Base-by-base conservation (phyloP, 352 stramenopile genomes). In the Pythium sp. region DNA sequence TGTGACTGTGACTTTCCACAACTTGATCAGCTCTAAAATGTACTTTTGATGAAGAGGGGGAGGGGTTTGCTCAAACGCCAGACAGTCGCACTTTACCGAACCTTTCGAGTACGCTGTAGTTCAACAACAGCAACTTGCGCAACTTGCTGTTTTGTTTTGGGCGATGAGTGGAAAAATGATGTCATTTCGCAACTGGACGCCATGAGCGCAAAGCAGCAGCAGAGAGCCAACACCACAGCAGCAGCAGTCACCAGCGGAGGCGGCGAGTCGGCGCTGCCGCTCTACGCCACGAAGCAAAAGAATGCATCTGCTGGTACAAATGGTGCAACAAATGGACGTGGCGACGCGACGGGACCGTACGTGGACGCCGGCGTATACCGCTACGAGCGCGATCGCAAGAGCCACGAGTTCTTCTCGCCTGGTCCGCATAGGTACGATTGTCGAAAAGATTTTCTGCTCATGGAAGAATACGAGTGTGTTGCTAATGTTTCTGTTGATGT, bases 331-430 rank as follows among this genome's bases (percentile, higher is more conserved):
- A 20, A 20, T 20, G 18, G 41, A 5, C 41, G 43, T 11, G 43
- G 18, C 5, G 43, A 51, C 43, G 43, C 43, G 18, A 51, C 43
- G 43, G 43, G 43, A 49, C 60, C 55, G 18, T 90, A 90, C 80
- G 75, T 86, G 32, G 75, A 89, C 51, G 73, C 83, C 3, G 86
- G 86, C 64, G 68, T 92, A 58, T 93, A 93, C 69, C 79, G 82
- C 69, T 93, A 93, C 74, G 86, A 93, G 68, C 75, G 73, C 65
- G 78, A 88, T 62, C 80, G 84, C 32, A 68, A 60, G 24, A 93
- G 86, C 64, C 78, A 89, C 71, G 86, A 93, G 74, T 93, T 86
- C 73, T 93, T 93, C 68, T 90, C 77, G 5, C 86, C 86, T 1
- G 86, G 86, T 0, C 86, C 86, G 32, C 82, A 84, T 58, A 83